Base-by-base conservation (phyloP, 2,329 filamentous ascomycete species). In the Knoxdaviesia proteae region DNA sequence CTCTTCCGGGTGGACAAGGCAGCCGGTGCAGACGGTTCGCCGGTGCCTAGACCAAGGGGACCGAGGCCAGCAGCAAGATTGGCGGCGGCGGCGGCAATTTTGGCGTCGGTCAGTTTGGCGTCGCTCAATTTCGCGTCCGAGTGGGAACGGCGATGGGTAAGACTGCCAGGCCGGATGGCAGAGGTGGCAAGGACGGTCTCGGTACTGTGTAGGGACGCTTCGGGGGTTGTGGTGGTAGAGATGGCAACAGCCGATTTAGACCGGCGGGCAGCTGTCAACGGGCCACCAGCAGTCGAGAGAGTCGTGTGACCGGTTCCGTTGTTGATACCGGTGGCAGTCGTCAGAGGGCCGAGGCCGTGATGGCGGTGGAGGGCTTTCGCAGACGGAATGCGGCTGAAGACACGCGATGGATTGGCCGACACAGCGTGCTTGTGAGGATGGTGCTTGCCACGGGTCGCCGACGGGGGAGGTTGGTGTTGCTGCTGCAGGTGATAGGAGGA, bases 1-100 rank as follows among this genome's bases (percentile, higher is more conserved):
- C 76, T 76, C 54, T 59, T 73, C 66, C 35, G 71, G 58, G 45
- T 62, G 63, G 42, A 59, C 53, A 4, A 60, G 51, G 4, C 66
- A 62, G 29, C 57, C 54, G 38, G 63, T 56, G 50, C 68, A 65
- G 42, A 65, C 68, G 44, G 45, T 43, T 5, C 40, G 37, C 6
- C 40, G 44, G 34, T 40, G 42, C 30, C 42, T 46, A 71, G 67
- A 10, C 54, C 53, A 47, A 50, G 49, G 42, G 48, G n/a, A 32
- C 48, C 46, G n/a, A 43, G 46, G 45, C 45, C 46, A 39, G 45
- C 49, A 43, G 38, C 39, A 42, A 34, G 44, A 46, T 42, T 51
- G 33, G 45, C 41, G 10, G 44, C 44, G 36, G 41, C 39, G 10
- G 41, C 43, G 36, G 45, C 45, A n/a, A 41, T 47, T 29, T 36